Evolutionary conservation across 495 filamentous ascomycete species (phyloP).

Genomic region (Stereocaulon alpinum): DNA sequence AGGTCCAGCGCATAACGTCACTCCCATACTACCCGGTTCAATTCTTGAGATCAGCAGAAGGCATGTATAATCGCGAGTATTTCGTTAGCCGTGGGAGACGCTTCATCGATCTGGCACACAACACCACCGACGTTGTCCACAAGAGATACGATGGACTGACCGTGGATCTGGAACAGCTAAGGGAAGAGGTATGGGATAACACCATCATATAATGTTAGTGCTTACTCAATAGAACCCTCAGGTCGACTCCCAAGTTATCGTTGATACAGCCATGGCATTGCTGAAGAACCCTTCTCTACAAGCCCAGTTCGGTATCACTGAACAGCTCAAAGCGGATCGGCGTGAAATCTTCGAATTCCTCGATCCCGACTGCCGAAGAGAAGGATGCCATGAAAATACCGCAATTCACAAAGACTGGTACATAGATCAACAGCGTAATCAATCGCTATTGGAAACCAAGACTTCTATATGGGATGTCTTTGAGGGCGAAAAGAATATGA

Average conservation of each 20-base stretch:
- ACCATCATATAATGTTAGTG: background rate
- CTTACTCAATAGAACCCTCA: background rate
- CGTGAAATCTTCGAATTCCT: background rate
- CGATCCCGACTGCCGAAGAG: background rate
- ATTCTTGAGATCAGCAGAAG: background rate
- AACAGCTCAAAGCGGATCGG: background rate
- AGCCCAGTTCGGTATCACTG: background rate
- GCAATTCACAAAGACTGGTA: background rate
- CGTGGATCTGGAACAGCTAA: background rate
- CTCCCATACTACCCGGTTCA: background rate
- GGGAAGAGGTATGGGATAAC: background rate
- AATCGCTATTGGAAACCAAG: background rate
- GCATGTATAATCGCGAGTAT: background rate
- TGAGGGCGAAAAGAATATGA: conserved; percentile 16
- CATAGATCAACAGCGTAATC: background rate
- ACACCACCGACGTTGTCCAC: background rate
- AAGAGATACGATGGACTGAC: background rate
- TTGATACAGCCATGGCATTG: background rate
- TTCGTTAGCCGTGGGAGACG: background rate
- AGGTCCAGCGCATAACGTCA: background rate
- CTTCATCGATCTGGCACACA: background rate
- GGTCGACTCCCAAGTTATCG: conserved; percentile 1
- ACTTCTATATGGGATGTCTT: conserved; percentile 7
- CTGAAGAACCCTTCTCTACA: background rate
- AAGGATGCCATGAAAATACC: background rate